Base-by-base conservation (phyloP, 1,284 basidiomycete species). In the Somion occarium region DNA sequence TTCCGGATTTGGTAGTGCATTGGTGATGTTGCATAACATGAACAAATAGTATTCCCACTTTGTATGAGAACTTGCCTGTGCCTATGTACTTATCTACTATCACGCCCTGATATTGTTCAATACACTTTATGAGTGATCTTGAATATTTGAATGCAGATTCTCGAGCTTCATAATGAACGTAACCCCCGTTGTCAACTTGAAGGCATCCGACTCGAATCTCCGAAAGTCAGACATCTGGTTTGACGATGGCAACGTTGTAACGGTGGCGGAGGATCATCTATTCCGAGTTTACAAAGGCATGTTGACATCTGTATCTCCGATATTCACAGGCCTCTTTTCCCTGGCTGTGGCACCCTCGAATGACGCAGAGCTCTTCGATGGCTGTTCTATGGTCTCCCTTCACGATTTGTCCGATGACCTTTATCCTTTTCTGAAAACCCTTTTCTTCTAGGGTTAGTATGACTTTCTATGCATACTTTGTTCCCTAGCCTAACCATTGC, bases 281-380 rank as follows among this genome's bases (percentile, higher is more conserved):
- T 54, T 54, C 42, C 49, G 50, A 27, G 49, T 54, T 38, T 51
- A 51, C 37, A 22, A 22, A 22, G 53, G 53, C n/a, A 38, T 54
- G 12, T 34, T 54, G 30, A 34, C 30, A 34, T 34, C 30, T 15
- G 15, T 34, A 34, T 34, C 30, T 34, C 30, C 30, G 15, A 15
- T 34, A 7, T 34, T 34, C 30, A 34, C 7, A 15, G 30, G 15
- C 15, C 30, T 34, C 7, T 34, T 34, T 15, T 15, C 15, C 15
- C 7, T 34, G 7, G 30, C 30, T 34, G 30, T 34, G 15, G 7
- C 30, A 7, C 15, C 30, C 15, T 34, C 30, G 7, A 15, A 34
- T 7, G 30, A 34, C 15, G 7, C 39, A 5, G 39, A 42, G 39
- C 7, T 42, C 9, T 7, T 42, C 7, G 39, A 22, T n/a, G 39